These are phyloP conservation scores for Juglanconis sp. DNA, from an alignment of 2,329 filamentous ascomycete genomes.

Conservation along the genomic window DNA sequence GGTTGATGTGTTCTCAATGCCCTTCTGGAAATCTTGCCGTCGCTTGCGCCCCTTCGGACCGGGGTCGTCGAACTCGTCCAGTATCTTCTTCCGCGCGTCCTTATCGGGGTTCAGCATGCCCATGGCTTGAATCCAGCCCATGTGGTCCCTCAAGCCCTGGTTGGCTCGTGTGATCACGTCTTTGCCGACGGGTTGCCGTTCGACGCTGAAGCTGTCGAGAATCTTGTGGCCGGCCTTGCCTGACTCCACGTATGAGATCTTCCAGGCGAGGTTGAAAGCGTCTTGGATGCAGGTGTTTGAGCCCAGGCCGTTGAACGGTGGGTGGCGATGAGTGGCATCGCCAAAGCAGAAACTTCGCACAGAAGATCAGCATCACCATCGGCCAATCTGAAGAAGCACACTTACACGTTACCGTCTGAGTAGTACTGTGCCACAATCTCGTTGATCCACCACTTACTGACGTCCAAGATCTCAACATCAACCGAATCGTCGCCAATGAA, in stretches of 20 bases:
- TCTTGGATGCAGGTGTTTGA: constrained; percentile 59
- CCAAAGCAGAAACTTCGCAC: constrained; percentile 48
- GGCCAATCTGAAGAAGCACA: not conserved
- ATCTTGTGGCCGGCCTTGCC: constrained; percentile 35
- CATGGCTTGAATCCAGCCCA: constrained; percentile 41
- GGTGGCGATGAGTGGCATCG: constrained; percentile 57
- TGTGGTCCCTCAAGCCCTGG: constrained; percentile 52
- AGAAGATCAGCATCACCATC: constrained; percentile 9
- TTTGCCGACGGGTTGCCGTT: constrained; percentile 48
- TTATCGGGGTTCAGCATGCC: constrained; percentile 38
- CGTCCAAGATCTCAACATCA: constrained; percentile 46
- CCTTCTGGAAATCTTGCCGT: constrained; percentile 36
- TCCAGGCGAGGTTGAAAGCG: constrained; percentile 55
- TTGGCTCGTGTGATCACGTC: constrained; percentile 54
- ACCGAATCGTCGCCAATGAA: constrained; percentile 54
- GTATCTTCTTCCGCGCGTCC: constrained; percentile 34
- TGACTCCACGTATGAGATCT: constrained; percentile 45
- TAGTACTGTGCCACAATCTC: constrained; percentile 59
- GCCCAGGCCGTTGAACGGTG: constrained; percentile 54
- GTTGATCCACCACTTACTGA: constrained; percentile 59
- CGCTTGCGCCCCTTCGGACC: constrained; percentile 35
- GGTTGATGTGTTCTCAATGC: constrained; percentile 39
- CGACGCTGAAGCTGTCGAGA: constrained; percentile 40
- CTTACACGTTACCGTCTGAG: constrained; percentile 44
- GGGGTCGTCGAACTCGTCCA: constrained; percentile 39